These are phyloP conservation scores for Pseudogymnoascus pannorum DNA, from an alignment of 2,329 filamentous ascomycete genomes.

Conservation along the genomic window DNA sequence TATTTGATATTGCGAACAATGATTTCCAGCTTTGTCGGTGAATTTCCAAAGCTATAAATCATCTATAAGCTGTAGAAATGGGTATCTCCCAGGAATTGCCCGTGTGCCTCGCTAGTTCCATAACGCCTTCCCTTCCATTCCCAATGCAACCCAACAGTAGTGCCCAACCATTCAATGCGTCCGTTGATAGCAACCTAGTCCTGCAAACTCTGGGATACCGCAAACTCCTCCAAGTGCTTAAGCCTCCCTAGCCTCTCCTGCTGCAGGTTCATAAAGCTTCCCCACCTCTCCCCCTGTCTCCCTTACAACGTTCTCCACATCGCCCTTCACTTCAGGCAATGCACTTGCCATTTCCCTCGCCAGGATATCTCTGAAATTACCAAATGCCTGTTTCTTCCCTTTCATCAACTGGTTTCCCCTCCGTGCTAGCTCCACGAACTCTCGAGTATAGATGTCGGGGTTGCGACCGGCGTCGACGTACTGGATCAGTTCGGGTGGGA, in stretches of 20 bases:
- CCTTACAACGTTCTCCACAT: conserved; percentile 24
- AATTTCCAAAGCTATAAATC: not conserved
- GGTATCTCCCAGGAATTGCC: not conserved
- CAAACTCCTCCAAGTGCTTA: not conserved
- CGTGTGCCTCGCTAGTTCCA: conserved; percentile 5
- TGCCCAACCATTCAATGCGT: not conserved
- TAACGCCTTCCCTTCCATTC: not conserved
- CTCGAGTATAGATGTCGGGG: conserved; percentile 66
- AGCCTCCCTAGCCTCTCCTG: not conserved
- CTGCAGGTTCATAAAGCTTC: not conserved
- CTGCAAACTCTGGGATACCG: not conserved
- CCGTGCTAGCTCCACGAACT: conserved; percentile 63
- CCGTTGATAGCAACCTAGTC: not conserved
- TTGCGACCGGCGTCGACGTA: conserved; percentile 67
- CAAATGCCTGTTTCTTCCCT: conserved; percentile 57
- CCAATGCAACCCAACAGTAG: conserved; percentile 1
- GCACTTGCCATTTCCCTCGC: conserved; percentile 34
- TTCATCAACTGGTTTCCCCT: conserved; percentile 59
- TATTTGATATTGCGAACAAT: not conserved
- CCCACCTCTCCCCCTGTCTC: conserved; percentile 20
- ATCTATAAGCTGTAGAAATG: not conserved
- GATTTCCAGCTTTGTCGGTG: not conserved
- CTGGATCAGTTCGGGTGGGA: conserved; percentile 56
- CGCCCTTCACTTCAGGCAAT: conserved; percentile 26
- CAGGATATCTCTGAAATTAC: conserved; percentile 52